Evolutionary conservation across 257 asterid genomes (phyloP), one percentile per base, ranked within the genome.

Genomic region (Salvia rosmarinus): DNA sequence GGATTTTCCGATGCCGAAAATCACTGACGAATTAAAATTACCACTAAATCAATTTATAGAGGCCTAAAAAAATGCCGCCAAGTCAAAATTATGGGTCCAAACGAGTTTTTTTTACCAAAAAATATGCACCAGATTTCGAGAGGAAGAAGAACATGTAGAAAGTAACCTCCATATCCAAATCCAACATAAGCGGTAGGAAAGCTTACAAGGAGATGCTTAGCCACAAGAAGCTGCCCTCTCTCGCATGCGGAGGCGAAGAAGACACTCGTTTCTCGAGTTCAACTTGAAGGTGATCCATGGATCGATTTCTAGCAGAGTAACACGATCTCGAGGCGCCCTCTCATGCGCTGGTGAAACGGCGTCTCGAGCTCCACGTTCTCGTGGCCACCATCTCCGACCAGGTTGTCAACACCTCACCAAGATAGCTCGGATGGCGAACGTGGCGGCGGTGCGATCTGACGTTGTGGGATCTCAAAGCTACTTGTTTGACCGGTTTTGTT

Each of bases 341-440:
- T 76, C 88, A 83, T 8, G 90, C 90, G n/a, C 23, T 73, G 80
- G 19, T 83, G 82, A 35, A 85, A 11, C 1, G 86, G 81, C 9
- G 90, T 81, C 80, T 85, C 88, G n/a, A 64, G 64, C 34, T 82
- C 84, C 0, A 67, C 71, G 39, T 85, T 85, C 50, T 82, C 90
- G 54, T 19, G 0, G 74, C 71, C 43, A 60, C 86, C 83, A 80
- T 59, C 14, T 80, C 86, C 0, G 87, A 86, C 16, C 75, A 76
- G 11, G 57, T 3, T 0, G 43, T 60, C 5, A 76, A 64, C 5
- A 85, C 64, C 78, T 58, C 81, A 3, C 50, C 44, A 1, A 78
- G 82, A 55, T 70, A 35, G 2, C 71, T 81, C 39, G 52, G 42
- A 74, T 82, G 82, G 3, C 90, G 30, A 76, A 61, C 61, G 84